A percentile compares a stretch with the other conserved stretches of the same genome.
Evolutionary conservation across 352 stramenopile genomes (phyloP).

Genomic region (Pythium grandisporangium): DNA sequence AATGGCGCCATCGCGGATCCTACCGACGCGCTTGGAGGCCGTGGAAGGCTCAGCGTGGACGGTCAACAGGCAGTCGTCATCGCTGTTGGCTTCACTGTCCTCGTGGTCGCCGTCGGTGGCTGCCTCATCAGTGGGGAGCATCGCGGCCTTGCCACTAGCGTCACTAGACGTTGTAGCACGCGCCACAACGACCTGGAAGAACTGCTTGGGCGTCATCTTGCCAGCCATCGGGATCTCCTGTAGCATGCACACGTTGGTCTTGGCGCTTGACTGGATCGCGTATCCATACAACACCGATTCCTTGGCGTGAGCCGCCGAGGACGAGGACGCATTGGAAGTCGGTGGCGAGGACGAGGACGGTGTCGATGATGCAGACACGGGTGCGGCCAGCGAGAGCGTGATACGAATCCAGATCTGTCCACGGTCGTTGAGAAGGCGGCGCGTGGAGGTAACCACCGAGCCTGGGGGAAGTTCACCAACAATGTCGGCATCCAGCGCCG

Average conservation of each 20-base stretch:
- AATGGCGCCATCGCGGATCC: slow-evolving; percentile 35
- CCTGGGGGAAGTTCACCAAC: slow-evolving; percentile 46
- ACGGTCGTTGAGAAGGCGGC: slow-evolving; percentile 36
- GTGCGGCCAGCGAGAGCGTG: slow-evolving; percentile 11
- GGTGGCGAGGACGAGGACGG: too few relatives aligned
- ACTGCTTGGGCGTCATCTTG: slow-evolving; percentile 49
- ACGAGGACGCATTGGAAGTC: background rate
- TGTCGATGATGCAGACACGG: too few relatives aligned
- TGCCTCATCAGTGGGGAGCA: slow-evolving; percentile 3
- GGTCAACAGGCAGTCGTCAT: slow-evolving; percentile 10
- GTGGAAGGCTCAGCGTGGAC: slow-evolving; percentile 24
- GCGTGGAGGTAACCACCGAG: slow-evolving; percentile 36
- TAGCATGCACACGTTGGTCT: slow-evolving; percentile 70
- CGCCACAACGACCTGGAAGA: slow-evolving; percentile 32
- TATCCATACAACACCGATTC: slow-evolving; percentile 49
- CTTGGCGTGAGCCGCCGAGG: slow-evolving; percentile 7
- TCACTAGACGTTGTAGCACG: background rate
- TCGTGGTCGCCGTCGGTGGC: background rate
- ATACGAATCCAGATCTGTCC: slow-evolving; percentile 67
- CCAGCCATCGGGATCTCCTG: slow-evolving; percentile 49
- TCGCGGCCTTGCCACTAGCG: slow-evolving; percentile 3
- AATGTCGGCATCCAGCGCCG: slow-evolving; percentile 37
- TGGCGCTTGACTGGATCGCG: slow-evolving; percentile 67
- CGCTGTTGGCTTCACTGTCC: background rate
- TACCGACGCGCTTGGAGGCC: slow-evolving; percentile 38